A percentile compares a stretch with the other conserved stretches of the same genome.
These are phyloP conservation scores for Pilaira anomala DNA, from an alignment of 192 early-diverging fungal species.

Conservation along the genomic window DNA sequence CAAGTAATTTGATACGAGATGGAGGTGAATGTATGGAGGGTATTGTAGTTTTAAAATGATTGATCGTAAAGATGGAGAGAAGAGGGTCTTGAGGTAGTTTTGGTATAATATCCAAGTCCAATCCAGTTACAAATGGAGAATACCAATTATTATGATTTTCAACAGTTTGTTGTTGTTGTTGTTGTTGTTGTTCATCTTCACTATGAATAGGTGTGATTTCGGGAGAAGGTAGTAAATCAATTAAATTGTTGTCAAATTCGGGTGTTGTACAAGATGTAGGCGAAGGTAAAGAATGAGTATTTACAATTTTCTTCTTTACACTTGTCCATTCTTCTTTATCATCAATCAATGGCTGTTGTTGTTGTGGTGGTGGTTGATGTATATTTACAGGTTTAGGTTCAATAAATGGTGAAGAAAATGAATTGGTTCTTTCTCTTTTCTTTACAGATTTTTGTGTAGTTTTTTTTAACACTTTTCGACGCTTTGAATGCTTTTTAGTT, in stretches of 20 bases:
- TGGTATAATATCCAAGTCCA: slow-evolving; percentile 21
- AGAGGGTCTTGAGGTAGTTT: background rate
- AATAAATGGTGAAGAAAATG: background rate
- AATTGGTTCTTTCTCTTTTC: slow-evolving; percentile 3
- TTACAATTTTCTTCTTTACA: background rate
- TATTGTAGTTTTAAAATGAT: slow-evolving; percentile 10
- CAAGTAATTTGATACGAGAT: slow-evolving; percentile 7
- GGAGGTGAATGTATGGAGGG: background rate
- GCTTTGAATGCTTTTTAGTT: too few species aligned
- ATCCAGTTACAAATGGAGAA: slow-evolving; percentile 18
- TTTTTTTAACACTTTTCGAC: too few species aligned
- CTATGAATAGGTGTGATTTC: slow-evolving; percentile 16
- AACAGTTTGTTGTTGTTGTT: background rate
- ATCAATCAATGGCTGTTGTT: too few species aligned
- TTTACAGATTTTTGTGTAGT: background rate
- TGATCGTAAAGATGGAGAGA: background rate
- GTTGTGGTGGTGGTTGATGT: too few species aligned
- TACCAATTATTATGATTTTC: background rate
- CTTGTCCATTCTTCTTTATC: background rate
- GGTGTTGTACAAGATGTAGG: background rate
- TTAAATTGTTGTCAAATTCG: background rate
- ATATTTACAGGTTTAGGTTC: background rate
- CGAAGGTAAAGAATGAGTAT: background rate
- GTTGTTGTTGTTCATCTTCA: slow-evolving; percentile 14
- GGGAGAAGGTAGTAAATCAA: background rate